Evolutionary conservation across 345 rosid species (phyloP), one percentile per base, ranked within the genome.

Genomic region (Linum trigynum): DNA sequence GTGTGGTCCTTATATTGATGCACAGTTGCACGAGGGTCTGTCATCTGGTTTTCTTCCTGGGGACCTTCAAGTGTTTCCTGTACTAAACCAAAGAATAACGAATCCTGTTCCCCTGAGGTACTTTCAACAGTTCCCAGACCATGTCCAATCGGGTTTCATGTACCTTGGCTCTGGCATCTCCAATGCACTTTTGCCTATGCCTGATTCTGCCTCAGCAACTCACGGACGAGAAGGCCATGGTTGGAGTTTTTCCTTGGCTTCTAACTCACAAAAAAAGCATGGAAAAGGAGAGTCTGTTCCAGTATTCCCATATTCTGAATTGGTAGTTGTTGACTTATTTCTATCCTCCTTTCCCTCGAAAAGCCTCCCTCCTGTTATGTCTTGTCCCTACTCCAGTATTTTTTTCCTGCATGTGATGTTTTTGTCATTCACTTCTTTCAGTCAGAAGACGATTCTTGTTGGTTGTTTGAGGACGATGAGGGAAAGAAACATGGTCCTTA

Each of bases 1-100:
- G 92, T 91, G 96, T 71, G 99, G 99, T 55, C 96, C 97, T 71
- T 94, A 94, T 61, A 76, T 90, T 56, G 91, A 87, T 58, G 85
- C 91, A 32, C 99, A 95, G 78, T 72, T 95, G 23, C 83, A 66
- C 37, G 95, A 91, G 64, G 97, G 97, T 11, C 71, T 95, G 66
- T 83, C 81, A 3, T 79, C 91, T 68, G 91, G 95, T 35, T 95
- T 91, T 73, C 81, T 95, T 73, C 97, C 96, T 0, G 83, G 82
- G 48, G 95, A 88, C 65, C 94, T 95, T 75, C 96, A 75, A 50
- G 90, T 95, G 16, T 91, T 89, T 76, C 99, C 95, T 8, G 69
- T 85, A 48, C 67, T 79, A 38, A 91, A 87, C 75, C 90, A 90
- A 40, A 63, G 81, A 38, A 50, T 84, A 72, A 57, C 77, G 2